A percentile compares a stretch with the other conserved stretches of the same genome.
Evolutionary conservation across 2,329 filamentous ascomycete species (phyloP).

Genomic region (Xylariaceae sp.): DNA sequence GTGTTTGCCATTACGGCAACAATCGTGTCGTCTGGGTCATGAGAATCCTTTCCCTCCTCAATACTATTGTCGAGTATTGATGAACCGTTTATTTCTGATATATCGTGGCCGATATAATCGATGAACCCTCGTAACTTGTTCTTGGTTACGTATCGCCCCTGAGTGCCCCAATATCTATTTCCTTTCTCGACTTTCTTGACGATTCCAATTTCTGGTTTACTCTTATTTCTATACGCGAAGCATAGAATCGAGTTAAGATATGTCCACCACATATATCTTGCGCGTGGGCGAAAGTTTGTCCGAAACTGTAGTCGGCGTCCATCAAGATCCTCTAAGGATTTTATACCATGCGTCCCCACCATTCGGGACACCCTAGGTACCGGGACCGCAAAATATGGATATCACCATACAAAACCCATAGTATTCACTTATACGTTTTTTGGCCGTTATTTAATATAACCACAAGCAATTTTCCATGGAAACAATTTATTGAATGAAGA

Average conservation of each 20-base stretch:
- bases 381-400: no score
- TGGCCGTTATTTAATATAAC: no score
- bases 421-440: no score
- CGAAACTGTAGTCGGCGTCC: conserved; percentile 2
- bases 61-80: not conserved
- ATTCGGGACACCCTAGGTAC: no score
- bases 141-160: not conserved
- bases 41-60: not conserved
- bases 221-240: not conserved
- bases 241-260: conserved; percentile 6
- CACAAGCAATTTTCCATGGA: no score
- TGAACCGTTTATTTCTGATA: not conserved
- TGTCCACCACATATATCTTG: conserved; percentile 9
- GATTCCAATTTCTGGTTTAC: not conserved
- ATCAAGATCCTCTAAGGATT: conserved; percentile 6
- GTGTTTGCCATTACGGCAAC: no score
- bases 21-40: no score
- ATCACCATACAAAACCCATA: no score
- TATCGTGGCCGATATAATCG: not conserved
- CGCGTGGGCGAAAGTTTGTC: conserved; percentile 4
- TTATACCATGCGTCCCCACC: no score
- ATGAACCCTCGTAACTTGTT: not conserved
- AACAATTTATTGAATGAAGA: no score
- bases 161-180: not conserved
- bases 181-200: not conserved